phyloP scores from a whole-genome alignment of 495 filamentous ascomycete species.

The Hypoxylon intermedium region DNA sequence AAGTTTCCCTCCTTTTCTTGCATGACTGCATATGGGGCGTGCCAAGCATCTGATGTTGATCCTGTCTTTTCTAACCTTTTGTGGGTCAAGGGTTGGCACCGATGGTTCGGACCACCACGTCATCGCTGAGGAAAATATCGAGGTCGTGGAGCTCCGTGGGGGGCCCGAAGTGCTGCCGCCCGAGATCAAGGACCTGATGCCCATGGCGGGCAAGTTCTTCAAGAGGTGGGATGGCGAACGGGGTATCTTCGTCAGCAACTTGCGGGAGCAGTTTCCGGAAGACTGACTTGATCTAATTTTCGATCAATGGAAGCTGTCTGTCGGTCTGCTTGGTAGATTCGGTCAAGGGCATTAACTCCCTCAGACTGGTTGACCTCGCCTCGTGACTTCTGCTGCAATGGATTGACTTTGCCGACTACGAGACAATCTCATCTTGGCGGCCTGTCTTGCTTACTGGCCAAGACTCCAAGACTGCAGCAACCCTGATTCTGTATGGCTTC shows the following conservation, averaged over 20 bases:
- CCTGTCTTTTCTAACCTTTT: constrained; percentile 2
- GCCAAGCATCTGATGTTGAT: background rate
- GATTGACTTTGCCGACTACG: too few species aligned
- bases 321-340: background rate
- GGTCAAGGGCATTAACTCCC: too few species aligned
- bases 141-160: constrained; percentile 59
- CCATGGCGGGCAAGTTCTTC: constrained; percentile 84
- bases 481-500: too few species aligned
- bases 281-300: too few species aligned
- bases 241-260: constrained; percentile 82
- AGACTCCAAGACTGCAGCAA: too few species aligned
- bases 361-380: too few species aligned
- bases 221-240: constrained; percentile 78
- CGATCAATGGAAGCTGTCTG: background rate
- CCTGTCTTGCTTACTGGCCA: too few species aligned
- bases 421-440: too few species aligned
- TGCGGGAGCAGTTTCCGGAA: constrained; percentile 84
- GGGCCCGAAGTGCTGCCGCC: constrained; percentile 45
- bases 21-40: too few species aligned
- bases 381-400: too few species aligned
- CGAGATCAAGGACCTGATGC: constrained; percentile 59
- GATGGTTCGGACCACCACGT: constrained; percentile 62
- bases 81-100: constrained; percentile 67
- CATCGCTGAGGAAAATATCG: constrained; percentile 90
- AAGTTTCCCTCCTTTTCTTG: constrained; percentile 38